A percentile compares a stretch with the other conserved stretches of the same genome.
Evolutionary conservation across 345 rosid species (phyloP).

Genomic region (Populus tremula): DNA sequence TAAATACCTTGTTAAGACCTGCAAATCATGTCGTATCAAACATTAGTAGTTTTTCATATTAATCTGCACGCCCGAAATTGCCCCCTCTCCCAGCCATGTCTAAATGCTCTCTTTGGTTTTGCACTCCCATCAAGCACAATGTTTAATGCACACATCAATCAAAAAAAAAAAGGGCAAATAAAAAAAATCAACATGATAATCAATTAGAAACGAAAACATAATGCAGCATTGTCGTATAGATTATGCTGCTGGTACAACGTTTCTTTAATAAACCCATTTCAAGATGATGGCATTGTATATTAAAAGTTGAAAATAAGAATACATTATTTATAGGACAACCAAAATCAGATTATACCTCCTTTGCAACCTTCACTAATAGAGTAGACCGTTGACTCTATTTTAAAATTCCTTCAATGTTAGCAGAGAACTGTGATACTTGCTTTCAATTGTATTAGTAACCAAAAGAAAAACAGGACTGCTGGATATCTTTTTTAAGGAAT

Average conservation of each 20-base stretch:
- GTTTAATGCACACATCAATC: not conserved
- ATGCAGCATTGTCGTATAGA: not conserved
- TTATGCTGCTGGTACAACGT: not conserved
- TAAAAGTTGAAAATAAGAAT: not conserved
- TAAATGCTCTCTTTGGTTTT: not conserved
- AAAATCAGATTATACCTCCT: not conserved
- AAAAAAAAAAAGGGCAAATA: not conserved
- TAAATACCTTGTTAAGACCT: conserved; percentile 77
- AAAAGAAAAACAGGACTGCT: not conserved
- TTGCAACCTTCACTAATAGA: not conserved
- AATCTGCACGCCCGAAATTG: not conserved
- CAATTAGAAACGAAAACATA: not conserved
- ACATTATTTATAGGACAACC: not conserved
- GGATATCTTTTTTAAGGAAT: not conserved
- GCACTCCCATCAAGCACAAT: not conserved
- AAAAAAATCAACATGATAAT: not conserved
- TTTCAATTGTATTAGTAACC: not conserved
- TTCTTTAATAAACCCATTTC: not conserved
- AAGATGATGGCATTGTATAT: not conserved
- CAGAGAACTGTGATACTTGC: not conserved
- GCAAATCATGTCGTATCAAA: conserved; percentile 11
- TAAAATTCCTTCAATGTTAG: too few species aligned
- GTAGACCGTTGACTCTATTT: not conserved
- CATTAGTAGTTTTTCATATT: not conserved
- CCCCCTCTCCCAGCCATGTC: not conserved